phyloP scores from a whole-genome alignment of 1,284 basidiomycete species.

The Fistulinella cinereoalba region DNA sequence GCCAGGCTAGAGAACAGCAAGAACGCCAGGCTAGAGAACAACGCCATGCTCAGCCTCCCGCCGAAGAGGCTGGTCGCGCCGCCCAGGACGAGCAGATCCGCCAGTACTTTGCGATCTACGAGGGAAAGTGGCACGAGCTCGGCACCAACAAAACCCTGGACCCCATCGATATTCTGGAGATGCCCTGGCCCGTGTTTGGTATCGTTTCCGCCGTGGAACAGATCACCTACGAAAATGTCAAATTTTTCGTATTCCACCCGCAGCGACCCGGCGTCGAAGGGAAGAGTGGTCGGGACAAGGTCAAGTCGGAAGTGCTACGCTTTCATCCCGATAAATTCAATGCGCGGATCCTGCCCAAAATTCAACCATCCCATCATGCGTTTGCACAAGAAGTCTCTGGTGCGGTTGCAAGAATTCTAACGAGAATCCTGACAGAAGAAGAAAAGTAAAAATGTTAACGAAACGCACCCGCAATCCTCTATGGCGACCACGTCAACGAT shows the following conservation, averaged over 20 bases:
- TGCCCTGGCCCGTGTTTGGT: slow-evolving; percentile 48
- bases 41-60: slow-evolving; percentile 1
- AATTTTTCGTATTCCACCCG: slow-evolving; percentile 40
- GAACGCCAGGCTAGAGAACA: background rate
- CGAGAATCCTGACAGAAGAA: slow-evolving; percentile 27
- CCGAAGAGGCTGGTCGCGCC: slow-evolving; percentile 15
- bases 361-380: slow-evolving; percentile 42
- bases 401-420: slow-evolving; percentile 45
- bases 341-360: slow-evolving; percentile 40
- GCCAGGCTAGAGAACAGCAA: background rate
- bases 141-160: slow-evolving; percentile 16
- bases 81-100: slow-evolving; percentile 6
- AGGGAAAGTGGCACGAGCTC: slow-evolving; percentile 41
- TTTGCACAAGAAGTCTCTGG: slow-evolving; percentile 45
- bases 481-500: too few relatives aligned
- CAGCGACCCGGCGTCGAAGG: slow-evolving; percentile 26
- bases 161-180: slow-evolving; percentile 28
- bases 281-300: slow-evolving; percentile 36
- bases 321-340: slow-evolving; percentile 58
- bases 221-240: slow-evolving; percentile 33
- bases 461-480: too few relatives aligned
- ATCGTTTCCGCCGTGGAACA: slow-evolving; percentile 20
- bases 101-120: slow-evolving; percentile 30
- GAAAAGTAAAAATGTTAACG: background rate
- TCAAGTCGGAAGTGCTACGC: slow-evolving; percentile 46